Base-by-base conservation (phyloP, 306 rosid genomes). In the Phaseolus lunatus region DNA sequence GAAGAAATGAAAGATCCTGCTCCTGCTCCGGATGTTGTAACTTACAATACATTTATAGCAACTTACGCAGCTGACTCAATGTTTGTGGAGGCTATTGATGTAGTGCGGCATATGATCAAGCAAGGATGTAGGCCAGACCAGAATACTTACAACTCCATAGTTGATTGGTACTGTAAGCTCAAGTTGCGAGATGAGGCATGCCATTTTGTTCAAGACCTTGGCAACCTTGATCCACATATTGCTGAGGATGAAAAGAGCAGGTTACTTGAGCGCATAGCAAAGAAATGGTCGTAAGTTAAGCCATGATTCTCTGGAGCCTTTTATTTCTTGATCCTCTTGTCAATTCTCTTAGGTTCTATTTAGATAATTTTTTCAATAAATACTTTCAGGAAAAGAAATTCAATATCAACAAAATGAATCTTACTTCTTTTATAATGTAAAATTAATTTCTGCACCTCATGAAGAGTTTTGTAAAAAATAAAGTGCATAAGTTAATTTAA, bases 91-190 rank as follows among this genome's bases (percentile, higher is more conserved):
- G 93, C 98, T 16, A 61, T 88, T 41, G 93, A 85, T 50, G 88
- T 90, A 59, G 84, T 88, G 61, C 74, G 66, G 41, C 73, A 80
- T 85, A 90, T 89, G 96, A 88, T 93, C 84, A 93, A 86, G 88
- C 78, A 86, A 22, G 93, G 94, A 68, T 86, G 94, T 78, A 86
- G 73, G 72, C 98, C 94, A 57, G 88, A 90, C 78, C 81, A 83
- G 62, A 86, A 77, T 72, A 93, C 96, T 0, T 86, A 88, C 85
- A 93, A 93, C 78, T 77, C 90, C 57, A 75, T 90, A 49, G 84
- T 93, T 56, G 98, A 93, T 67, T 84, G 89, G 83, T 89, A 82
- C 65, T 87, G 96, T 70, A 93, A 90, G 80, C 87, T 81, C 27
- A 78, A 80, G 54, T 88, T 78, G 20, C 86, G 16, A 27, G 88